Evolutionary conservation across 208 protist genomes (phyloP).

Genomic region (Crithidia fasciculata): DNA sequence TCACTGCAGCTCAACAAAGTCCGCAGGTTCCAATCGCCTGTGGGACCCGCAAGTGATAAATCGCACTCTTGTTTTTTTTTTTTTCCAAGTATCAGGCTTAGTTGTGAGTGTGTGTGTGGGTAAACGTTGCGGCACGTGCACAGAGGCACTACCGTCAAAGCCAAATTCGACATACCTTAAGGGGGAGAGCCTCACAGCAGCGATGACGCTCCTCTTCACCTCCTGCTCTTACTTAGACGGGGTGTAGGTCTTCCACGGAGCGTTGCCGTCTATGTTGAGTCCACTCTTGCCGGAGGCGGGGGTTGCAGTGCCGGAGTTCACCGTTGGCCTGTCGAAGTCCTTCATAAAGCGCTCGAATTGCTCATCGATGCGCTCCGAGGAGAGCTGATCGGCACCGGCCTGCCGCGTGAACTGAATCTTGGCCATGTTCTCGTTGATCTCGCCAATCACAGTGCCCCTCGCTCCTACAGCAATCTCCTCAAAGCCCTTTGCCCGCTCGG

Average conservation of each 20-base stretch:
- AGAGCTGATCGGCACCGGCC: slow-evolving; percentile 67
- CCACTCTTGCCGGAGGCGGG: background rate
- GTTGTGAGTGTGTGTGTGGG: too few species aligned
- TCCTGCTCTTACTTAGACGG: slow-evolving; percentile 28
- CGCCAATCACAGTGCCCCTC: slow-evolving; percentile 43
- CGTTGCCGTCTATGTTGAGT: slow-evolving; percentile 83
- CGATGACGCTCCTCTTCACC: background rate
- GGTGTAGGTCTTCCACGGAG: slow-evolving; percentile 84
- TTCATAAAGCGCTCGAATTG: slow-evolving; percentile 92
- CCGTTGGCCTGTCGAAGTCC: slow-evolving; percentile 54
- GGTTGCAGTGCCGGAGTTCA: slow-evolving; percentile 4
- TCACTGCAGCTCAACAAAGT: too few species aligned
- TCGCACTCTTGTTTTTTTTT: too few species aligned
- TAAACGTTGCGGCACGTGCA: too few species aligned
- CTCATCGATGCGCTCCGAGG: slow-evolving; percentile 80
- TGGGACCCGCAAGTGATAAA: too few species aligned
- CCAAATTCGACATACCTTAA: too few species aligned
- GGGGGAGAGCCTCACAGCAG: too few species aligned
- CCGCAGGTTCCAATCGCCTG: too few species aligned
- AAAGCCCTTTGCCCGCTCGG: slow-evolving; percentile 29
- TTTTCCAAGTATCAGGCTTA: too few species aligned
- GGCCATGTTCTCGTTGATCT: slow-evolving; percentile 83
- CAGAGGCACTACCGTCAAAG: too few species aligned
- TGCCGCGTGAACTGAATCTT: slow-evolving; percentile 84
- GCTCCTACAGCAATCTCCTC: slow-evolving; percentile 22